These are phyloP conservation scores for Withania somnifera DNA, from an alignment of 305 asterid species.

Conservation along the genomic window DNA sequence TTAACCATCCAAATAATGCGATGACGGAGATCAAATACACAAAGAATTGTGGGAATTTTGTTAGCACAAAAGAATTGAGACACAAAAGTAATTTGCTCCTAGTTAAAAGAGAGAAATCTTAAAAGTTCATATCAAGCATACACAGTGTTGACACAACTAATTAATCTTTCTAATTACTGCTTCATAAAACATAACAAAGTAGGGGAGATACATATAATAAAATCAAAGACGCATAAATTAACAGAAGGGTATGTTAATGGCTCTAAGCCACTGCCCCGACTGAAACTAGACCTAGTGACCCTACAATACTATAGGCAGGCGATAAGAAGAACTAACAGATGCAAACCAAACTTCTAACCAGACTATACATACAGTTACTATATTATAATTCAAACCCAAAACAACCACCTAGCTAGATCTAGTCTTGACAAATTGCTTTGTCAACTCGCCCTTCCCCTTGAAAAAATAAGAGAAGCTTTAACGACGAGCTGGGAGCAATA, in stretches of 20 bases:
- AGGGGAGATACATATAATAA: neutral
- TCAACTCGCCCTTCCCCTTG: conserved; percentile 22
- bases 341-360: neutral
- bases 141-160: neutral
- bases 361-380: neutral
- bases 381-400: neutral
- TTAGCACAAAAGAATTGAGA: neutral
- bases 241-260: neutral
- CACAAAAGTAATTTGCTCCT: neutral
- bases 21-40: neutral
- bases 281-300: neutral
- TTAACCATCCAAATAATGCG: neutral
- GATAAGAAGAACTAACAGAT: neutral
- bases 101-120: no score
- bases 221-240: neutral
- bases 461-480: conserved; percentile 22
- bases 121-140: neutral
- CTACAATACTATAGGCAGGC: neutral
- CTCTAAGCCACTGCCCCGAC: neutral
- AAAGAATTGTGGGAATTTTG: neutral
- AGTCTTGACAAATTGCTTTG: neutral
- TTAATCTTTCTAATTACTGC: neutral
- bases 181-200: neutral
- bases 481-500: conserved; percentile 5
- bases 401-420: neutral